phyloP scores from a whole-genome alignment of 495 filamentous ascomycete species.

The Neurospora sp. region DNA sequence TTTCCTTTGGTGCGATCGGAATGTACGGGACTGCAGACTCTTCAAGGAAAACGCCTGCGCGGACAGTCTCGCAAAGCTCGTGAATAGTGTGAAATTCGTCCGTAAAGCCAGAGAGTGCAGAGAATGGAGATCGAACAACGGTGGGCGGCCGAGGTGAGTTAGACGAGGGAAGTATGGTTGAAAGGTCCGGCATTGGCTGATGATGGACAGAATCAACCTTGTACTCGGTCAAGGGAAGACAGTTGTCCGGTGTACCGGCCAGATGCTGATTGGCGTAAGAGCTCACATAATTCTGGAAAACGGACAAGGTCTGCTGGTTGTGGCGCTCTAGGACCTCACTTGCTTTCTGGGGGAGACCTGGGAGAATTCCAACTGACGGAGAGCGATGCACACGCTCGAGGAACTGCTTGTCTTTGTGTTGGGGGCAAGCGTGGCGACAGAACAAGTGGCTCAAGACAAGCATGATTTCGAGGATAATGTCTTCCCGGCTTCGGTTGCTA shows the following conservation, averaged over 20 bases:
- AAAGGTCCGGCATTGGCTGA: neutral
- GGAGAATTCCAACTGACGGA: constrained; percentile 51
- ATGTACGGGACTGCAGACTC: constrained; percentile 59
- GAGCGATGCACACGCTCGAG: constrained; percentile 35
- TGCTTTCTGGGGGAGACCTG: constrained; percentile 49
- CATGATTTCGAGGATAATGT: constrained; percentile 39
- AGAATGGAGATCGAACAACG: constrained; percentile 51
- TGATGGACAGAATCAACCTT: neutral
- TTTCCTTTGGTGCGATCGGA: constrained; percentile 42
- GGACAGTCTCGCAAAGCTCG: constrained; percentile 51
- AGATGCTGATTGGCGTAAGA: constrained; percentile 59
- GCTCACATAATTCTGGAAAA: constrained; percentile 56
- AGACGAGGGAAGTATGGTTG: neutral
- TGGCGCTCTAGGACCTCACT: constrained; percentile 44
- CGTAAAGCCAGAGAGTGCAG: constrained; percentile 55
- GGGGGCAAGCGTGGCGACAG: constrained; percentile 12
- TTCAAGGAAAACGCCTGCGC: constrained; percentile 61
- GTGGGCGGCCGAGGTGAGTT: constrained; percentile 1
- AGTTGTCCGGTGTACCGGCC: constrained; percentile 30
- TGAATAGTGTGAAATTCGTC: constrained; percentile 51
- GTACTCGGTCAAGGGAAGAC: constrained; percentile 47
- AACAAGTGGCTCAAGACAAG: constrained; percentile 62
- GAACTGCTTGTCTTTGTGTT: constrained; percentile 9
- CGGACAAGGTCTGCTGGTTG: constrained; percentile 49
- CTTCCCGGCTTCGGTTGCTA: constrained; percentile 25